These are phyloP conservation scores for Apophysomyces ossiformis DNA, from an alignment of 371 early-diverging fungal species.

Conservation along the genomic window DNA sequence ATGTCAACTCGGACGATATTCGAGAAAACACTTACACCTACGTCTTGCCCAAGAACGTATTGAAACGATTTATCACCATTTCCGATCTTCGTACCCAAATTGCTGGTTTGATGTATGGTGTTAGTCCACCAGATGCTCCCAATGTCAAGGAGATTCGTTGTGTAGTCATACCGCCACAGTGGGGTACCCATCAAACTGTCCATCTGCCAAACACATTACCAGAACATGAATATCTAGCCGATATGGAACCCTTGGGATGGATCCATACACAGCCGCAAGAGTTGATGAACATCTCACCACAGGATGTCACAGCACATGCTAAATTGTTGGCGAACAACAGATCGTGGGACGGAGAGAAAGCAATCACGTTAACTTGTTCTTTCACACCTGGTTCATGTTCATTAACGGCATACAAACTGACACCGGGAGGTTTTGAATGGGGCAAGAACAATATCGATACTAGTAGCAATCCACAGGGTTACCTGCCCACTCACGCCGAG, in stretches of 20 bases:
- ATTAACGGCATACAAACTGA: slow-evolving; percentile 93
- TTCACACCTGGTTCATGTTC: slow-evolving; percentile 98
- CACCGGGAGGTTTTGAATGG: slow-evolving; percentile 96
- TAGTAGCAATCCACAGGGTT: slow-evolving; percentile 85
- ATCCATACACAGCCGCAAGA: slow-evolving; percentile 97
- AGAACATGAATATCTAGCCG: slow-evolving; percentile 88
- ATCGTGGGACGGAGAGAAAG: slow-evolving; percentile 95
- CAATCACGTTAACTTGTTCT: slow-evolving; percentile 88
- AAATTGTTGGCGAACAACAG: slow-evolving; percentile 85
- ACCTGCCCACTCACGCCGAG: slow-evolving; percentile 88
- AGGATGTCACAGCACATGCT: slow-evolving; percentile 92
- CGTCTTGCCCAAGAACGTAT: slow-evolving; percentile 95
- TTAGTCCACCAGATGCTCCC: slow-evolving; percentile 90
- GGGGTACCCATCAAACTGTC: slow-evolving; percentile 94
- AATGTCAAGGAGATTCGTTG: slow-evolving; percentile 96
- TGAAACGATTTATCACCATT: slow-evolving; percentile 94
- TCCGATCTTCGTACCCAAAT: slow-evolving; percentile 96
- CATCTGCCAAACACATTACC: slow-evolving; percentile 90
- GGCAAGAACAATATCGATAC: slow-evolving; percentile 82
- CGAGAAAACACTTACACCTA: slow-evolving; percentile 90
- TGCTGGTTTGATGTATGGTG: slow-evolving; percentile 95
- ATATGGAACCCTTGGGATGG: slow-evolving; percentile 97
- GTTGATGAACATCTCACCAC: slow-evolving; percentile 87
- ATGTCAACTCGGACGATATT: slow-evolving; percentile 94
- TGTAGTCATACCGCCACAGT: slow-evolving; percentile 96